Evolutionary conservation across 148 eudicot species (phyloP).

Genomic region (Beta vulgaris): DNA sequence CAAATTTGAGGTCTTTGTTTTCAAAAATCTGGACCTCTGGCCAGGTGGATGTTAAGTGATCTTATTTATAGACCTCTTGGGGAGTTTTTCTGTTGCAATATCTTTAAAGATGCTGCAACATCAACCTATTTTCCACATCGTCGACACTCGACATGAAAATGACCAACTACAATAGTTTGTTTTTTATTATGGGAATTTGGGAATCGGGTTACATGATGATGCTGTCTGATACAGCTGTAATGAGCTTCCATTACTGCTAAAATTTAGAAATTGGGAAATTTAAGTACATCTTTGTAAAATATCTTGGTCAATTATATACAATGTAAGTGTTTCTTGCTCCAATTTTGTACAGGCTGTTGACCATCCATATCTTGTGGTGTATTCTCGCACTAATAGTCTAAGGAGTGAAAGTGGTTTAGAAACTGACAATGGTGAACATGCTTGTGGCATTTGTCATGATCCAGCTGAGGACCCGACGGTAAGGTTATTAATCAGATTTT

Average conservation of each 20-base stretch:
- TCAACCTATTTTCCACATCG: neutral
- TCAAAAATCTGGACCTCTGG: too few species aligned
- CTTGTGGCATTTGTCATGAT: slow-evolving; percentile 83
- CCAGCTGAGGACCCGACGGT: slow-evolving; percentile 77
- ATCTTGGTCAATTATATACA: neutral
- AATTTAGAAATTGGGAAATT: neutral
- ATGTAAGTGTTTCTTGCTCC: slow-evolving; percentile 11
- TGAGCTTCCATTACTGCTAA: neutral
- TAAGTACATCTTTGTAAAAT: neutral
- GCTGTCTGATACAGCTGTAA: neutral
- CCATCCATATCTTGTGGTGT: slow-evolving; percentile 95
- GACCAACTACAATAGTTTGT: neutral
- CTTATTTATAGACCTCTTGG: too few species aligned
- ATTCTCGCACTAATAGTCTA: slow-evolving; percentile 52
- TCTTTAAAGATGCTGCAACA: neutral
- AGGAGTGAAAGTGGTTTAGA: slow-evolving; percentile 42
- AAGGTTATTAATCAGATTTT: too few species aligned
- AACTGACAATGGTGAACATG: slow-evolving; percentile 39
- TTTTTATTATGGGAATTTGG: too few species aligned
- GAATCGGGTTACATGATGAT: too few species aligned
- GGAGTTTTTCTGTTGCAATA: too few species aligned
- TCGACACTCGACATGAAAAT: neutral
- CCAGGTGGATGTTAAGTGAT: too few species aligned
- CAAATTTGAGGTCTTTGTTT: too few species aligned
- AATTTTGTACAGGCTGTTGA: slow-evolving; percentile 71